Percentiles rank a stretch among this genome's conserved stretches.
phyloP scores from a whole-genome alignment of 176 grass and related monocot genomes.

The Musa beccarii region DNA sequence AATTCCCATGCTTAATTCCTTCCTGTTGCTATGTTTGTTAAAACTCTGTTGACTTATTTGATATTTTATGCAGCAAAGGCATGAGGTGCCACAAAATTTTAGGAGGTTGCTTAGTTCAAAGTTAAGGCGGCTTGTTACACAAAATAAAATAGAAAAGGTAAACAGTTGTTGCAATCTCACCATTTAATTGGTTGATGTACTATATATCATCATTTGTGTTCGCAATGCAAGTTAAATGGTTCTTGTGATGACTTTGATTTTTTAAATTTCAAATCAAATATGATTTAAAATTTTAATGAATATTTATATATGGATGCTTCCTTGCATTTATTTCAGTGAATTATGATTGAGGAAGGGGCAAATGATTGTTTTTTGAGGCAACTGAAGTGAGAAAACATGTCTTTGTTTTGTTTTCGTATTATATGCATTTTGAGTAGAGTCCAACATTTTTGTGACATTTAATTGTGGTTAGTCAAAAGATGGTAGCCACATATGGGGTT shows the following conservation, averaged over 20 bases:
- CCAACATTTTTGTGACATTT: no score
- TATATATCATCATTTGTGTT: background rate
- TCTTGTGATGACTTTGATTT: background rate
- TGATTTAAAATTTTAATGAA: background rate
- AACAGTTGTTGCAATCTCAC: background rate
- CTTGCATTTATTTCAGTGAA: background rate
- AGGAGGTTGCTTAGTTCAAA: conserved; percentile 62
- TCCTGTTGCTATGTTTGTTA: background rate
- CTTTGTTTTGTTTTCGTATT: no score
- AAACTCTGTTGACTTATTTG: conserved; percentile 15
- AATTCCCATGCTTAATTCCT: background rate
- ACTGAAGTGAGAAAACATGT: no score
- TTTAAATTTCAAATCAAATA: background rate
- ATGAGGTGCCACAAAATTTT: conserved; percentile 64
- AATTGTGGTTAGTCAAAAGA: no score
- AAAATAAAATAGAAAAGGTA: conserved; percentile 95
- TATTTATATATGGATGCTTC: background rate
- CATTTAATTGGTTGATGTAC: background rate
- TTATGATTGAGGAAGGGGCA: background rate
- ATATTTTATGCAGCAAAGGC: conserved; percentile 63
- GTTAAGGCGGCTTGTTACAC: conserved; percentile 54
- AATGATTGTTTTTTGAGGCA: no score
- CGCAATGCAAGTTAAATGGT: background rate
- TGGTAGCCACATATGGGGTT: no score
- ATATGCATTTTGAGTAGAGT: no score